These are phyloP conservation scores for Beauveria sp. DNA, from an alignment of 2,329 filamentous ascomycete genomes.

Conservation along the genomic window DNA sequence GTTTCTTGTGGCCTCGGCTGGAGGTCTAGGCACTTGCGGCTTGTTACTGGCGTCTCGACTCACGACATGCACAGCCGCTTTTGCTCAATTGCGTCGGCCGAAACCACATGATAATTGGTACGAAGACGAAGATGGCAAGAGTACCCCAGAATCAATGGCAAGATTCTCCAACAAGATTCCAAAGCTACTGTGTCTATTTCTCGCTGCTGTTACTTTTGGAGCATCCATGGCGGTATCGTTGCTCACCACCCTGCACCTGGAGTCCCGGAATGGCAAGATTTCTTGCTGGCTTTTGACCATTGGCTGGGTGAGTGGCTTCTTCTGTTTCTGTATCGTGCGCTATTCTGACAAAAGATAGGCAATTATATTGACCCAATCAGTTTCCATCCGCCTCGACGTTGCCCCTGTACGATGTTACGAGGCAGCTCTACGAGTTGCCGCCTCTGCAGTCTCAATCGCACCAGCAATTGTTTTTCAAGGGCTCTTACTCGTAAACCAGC, in stretches of 20 bases:
- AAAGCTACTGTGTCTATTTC: conserved; percentile 46
- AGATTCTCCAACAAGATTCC: conserved; percentile 54
- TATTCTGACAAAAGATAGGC: conserved; percentile 26
- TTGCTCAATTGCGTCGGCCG: background rate
- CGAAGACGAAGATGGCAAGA: conserved; percentile 61
- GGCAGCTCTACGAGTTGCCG: conserved; percentile 45
- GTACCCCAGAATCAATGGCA: conserved; percentile 54
- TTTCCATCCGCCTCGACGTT: conserved; percentile 40
- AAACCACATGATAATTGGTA: conserved; percentile 44
- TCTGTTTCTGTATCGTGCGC: background rate
- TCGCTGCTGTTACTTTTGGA: conserved; percentile 44
- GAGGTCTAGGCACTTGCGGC: conserved; percentile 19
- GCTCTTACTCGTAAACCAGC: conserved; percentile 17
- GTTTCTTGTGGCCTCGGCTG: background rate
- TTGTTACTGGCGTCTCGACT: conserved; percentile 26
- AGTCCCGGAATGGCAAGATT: conserved; percentile 32
- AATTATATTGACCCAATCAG: conserved; percentile 44
- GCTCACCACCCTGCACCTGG: conserved; percentile 36
- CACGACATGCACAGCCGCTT: background rate
- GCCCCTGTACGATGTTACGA: conserved; percentile 43
- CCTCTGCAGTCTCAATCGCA: conserved; percentile 35
- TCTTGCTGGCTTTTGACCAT: conserved; percentile 53
- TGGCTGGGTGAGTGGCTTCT: conserved; percentile 49
- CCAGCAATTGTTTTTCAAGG: conserved; percentile 41
- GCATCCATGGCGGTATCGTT: conserved; percentile 50